Base-by-base conservation (phyloP, 768 basidiomycete species). In the Kwoniella sp. region DNA sequence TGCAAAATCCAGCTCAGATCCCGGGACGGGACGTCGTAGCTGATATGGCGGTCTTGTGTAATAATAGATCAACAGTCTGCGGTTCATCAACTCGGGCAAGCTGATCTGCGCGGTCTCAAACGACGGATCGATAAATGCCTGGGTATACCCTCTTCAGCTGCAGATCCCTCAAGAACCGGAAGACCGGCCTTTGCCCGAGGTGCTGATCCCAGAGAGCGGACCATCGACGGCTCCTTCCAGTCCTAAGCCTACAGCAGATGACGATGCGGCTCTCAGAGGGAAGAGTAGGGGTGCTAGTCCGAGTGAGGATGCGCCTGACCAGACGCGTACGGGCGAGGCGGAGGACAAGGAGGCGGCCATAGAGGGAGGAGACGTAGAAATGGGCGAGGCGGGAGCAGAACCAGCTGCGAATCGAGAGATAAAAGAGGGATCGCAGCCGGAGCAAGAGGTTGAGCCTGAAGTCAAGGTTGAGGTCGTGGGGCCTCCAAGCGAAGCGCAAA, bases 31-130 rank as follows among this genome's bases (percentile, higher is more conserved):
- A n/a, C n/a, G 53, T 30, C 45, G 8, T 50, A 29, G 30, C 55
- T 51, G 47, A 58, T 23, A 22, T 58, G 25, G 37, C 34, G 34
- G 41, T 60, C 56, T 45, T 65, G 15, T 20, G 2, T 23, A 7
- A 3, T 29, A n/a, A 15, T 13, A 77, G 75, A 74, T 77, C 53
- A 77, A 77, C 55, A 69, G 66, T 22, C 60, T 77, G 17, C 58
- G 73, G n/a, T 77, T 71, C 58, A 61, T 60, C 52, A 74, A 74
- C 29, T 66, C 63, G 25, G 75, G 75, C 0, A 71, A 71, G 57
- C 61, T 73, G 4, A 56, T 77, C 7, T 74, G 71, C 41, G 75
- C 73, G 12, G 75, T 77, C 9, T 74, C 73, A 1, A 77, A 77
- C 54, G 75, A 77, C 48, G 75, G 75, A 1, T 70, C 68, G 1